Evolutionary conservation across 2,329 filamentous ascomycete genomes (phyloP).

Genomic region (Colletotrichum sp.): DNA sequence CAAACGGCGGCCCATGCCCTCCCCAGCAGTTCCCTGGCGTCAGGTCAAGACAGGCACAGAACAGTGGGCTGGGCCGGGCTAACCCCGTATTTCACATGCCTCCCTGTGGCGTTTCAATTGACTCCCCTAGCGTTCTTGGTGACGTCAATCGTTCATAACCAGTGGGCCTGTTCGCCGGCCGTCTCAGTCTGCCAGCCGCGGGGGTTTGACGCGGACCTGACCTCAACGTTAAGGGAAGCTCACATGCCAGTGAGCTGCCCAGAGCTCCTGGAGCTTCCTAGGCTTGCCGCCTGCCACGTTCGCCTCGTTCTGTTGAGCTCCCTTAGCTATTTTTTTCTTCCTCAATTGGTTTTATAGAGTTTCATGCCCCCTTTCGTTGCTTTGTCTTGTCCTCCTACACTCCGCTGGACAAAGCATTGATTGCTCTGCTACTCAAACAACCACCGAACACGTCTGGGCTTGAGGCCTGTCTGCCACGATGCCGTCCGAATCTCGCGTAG

Average conservation of each 20-base stretch:
- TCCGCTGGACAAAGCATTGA: neutral
- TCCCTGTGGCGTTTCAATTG: slow-evolving; percentile 10
- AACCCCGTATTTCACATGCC: slow-evolving; percentile 18
- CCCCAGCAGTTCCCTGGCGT: neutral
- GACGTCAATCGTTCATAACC: slow-evolving; percentile 8
- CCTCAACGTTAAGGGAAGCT: neutral
- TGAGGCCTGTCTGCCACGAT: slow-evolving; percentile 28
- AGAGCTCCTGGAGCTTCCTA: slow-evolving; percentile 15
- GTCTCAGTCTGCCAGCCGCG: neutral
- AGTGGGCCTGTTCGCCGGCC: slow-evolving; percentile 11
- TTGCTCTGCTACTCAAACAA: neutral
- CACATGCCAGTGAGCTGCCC: slow-evolving; percentile 12
- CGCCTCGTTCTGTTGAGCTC: neutral
- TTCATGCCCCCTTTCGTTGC: neutral
- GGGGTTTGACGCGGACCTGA: neutral
- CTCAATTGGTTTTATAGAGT: neutral
- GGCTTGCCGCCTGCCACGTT: neutral
- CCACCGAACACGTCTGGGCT: neutral
- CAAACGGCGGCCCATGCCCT: neutral
- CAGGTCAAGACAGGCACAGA: neutral
- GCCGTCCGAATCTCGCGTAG: slow-evolving; percentile 33
- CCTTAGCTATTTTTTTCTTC: neutral
- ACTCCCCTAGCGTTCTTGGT: slow-evolving; percentile 11
- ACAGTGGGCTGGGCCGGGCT: neutral
- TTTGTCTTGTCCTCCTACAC: neutral